Conservation (phyloP, 1,139 yeast species). For the Sugiyamaella japonica region DNA sequence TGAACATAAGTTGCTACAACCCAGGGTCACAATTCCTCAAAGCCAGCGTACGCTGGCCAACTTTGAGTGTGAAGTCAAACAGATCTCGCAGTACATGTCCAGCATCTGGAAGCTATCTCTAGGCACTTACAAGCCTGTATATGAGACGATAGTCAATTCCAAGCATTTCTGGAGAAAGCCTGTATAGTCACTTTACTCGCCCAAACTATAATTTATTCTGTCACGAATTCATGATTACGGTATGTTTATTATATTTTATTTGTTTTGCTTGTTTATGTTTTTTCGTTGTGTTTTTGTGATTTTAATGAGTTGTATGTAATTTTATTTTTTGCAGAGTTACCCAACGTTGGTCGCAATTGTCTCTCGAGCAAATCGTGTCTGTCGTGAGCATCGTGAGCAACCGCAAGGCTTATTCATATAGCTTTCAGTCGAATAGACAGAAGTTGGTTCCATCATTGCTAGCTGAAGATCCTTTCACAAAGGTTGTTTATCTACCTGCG, state of each 20-base stretch:
- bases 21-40: constrained; percentile 9
- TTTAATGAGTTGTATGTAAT: background rate
- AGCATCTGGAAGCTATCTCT: constrained; percentile 29
- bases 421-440: background rate
- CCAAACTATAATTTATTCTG: constrained; percentile 3
- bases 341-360: background rate
- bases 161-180: constrained; percentile 22
- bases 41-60: constrained; percentile 17
- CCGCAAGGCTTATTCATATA: background rate
- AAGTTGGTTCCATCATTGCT: too few relatives aligned
- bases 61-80: constrained; percentile 26
- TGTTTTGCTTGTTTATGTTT: background rate
- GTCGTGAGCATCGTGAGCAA: too few relatives aligned
- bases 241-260: constrained; percentile 1
- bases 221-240: constrained; percentile 9
- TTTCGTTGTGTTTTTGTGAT: background rate
- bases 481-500: too few relatives aligned
- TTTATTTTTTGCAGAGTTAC: too few relatives aligned
- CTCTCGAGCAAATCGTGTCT: background rate
- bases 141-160: constrained; percentile 25
- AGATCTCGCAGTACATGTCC: constrained; percentile 24
- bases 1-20: constrained; percentile 22
- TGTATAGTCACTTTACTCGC: background rate
- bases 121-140: constrained; percentile 30
- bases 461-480: too few relatives aligned